Percentiles rank a stretch among this genome's conserved stretches.
Evolutionary conservation across 2,329 filamentous ascomycete genomes (phyloP).

Genomic region (Trichophyton rubrum): DNA sequence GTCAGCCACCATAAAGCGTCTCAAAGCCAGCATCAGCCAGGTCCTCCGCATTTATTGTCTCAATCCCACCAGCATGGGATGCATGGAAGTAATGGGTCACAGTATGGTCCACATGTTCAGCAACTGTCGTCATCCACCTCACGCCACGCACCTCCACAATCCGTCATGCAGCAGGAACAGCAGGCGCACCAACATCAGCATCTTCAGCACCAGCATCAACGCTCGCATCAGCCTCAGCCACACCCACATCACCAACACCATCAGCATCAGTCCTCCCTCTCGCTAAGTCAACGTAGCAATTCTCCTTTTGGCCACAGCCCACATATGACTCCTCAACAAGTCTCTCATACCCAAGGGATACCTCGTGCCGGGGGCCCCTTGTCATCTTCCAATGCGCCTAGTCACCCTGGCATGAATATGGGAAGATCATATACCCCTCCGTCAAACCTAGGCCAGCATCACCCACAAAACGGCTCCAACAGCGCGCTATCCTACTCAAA

Average conservation of each 20-base stretch:
- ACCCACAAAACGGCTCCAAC: constrained; percentile 5
- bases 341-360: constrained; percentile 9
- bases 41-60: background rate
- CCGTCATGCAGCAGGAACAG: constrained; percentile 1
- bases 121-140: background rate
- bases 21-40: constrained; percentile 4
- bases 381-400: background rate
- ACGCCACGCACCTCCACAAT: constrained; percentile 4
- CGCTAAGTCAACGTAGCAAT: constrained; percentile 20
- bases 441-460: constrained; percentile 21
- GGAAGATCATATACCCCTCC: constrained; percentile 32
- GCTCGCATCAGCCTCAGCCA: constrained; percentile 22
- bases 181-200: constrained; percentile 10
- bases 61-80: constrained; percentile 3
- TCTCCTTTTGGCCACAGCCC: background rate
- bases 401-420: constrained; percentile 12
- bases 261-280: constrained; percentile 23
- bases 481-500: background rate
- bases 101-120: background rate
- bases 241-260: constrained; percentile 24
- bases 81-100: background rate
- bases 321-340: background rate
- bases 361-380: constrained; percentile 14
- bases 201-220: constrained; percentile 11
- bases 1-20: background rate